These are phyloP conservation scores for Ramularia endophylla DNA, from an alignment of 2,329 filamentous ascomycete species.

Conservation along the genomic window DNA sequence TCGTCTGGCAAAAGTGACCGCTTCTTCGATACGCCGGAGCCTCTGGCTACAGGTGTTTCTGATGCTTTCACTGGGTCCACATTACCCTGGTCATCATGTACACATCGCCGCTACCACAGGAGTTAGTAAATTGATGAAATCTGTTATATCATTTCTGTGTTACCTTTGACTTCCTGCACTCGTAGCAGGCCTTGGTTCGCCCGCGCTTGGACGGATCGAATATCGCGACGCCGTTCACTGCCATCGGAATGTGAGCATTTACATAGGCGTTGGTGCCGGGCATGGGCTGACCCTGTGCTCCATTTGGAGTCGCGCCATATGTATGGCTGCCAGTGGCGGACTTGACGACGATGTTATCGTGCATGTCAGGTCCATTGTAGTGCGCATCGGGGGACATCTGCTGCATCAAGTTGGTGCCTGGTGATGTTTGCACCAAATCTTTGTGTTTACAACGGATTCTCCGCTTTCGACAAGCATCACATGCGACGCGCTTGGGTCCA, in stretches of 20 bases:
- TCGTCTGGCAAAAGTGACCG: slow-evolving; percentile 37
- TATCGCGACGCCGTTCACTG: slow-evolving; percentile 54
- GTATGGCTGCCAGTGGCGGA: slow-evolving; percentile 5
- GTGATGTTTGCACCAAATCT: slow-evolving; percentile 40
- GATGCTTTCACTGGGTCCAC: slow-evolving; percentile 59
- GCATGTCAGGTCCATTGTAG: slow-evolving; percentile 16
- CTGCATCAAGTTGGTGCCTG: slow-evolving; percentile 11
- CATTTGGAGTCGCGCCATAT: slow-evolving; percentile 8
- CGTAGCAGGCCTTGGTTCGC: slow-evolving; percentile 58
- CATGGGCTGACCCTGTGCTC: slow-evolving; percentile 14
- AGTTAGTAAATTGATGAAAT: slow-evolving; percentile 1
- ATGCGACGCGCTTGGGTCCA: slow-evolving; percentile 55
- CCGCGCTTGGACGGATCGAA: slow-evolving; percentile 37
- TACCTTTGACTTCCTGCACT: slow-evolving; percentile 64
- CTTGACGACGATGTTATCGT: slow-evolving; percentile 25
- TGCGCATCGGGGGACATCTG: slow-evolving; percentile 13
- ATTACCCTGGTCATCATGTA: slow-evolving; percentile 59
- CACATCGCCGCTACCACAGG: slow-evolving; percentile 53
- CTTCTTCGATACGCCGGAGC: slow-evolving; percentile 51
- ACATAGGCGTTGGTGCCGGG: slow-evolving; percentile 30
- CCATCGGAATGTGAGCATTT: slow-evolving; percentile 36
- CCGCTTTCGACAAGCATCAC: slow-evolving; percentile 57
- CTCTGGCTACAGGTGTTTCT: slow-evolving; percentile 55
- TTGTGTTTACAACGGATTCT: slow-evolving; percentile 60
- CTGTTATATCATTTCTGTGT: slow-evolving; percentile 18